Evolutionary conservation across 2,329 filamentous ascomycete genomes (phyloP).

Genomic region (Claviceps citrina): DNA sequence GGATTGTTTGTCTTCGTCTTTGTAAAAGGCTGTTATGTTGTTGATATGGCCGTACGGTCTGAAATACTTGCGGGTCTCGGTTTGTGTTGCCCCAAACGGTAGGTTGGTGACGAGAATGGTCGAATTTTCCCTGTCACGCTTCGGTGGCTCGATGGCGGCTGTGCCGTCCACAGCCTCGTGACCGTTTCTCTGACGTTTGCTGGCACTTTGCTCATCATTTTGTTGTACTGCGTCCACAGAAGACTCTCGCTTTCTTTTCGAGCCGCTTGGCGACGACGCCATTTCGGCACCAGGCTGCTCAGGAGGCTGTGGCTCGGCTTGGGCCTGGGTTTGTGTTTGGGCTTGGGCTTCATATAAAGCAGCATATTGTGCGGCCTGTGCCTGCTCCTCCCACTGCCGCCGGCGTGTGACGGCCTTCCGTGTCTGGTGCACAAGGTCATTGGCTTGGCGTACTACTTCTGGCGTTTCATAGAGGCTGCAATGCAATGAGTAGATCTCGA

Average conservation of each 20-base stretch:
- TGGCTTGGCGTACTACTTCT: constrained; percentile 55
- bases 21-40: constrained; percentile 49
- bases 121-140: constrained; percentile 81
- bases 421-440: constrained; percentile 57
- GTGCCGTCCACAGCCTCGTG: constrained; percentile 15
- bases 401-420: constrained; percentile 47
- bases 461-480: constrained; percentile 84
- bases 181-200: constrained; percentile 51
- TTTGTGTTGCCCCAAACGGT: constrained; percentile 52
- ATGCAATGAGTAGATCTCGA: constrained; percentile 60
- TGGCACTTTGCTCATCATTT: constrained; percentile 26
- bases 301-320: constrained; percentile 11
- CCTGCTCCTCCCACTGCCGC: constrained; percentile 48
- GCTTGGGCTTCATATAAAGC: constrained; percentile 19
- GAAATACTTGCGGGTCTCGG: constrained; percentile 75
- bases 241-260: constrained; percentile 63
- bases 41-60: constrained; percentile 77
- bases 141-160: constrained; percentile 26
- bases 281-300: constrained; percentile 7
- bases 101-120: constrained; percentile 70
- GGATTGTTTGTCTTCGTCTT: constrained; percentile 43
- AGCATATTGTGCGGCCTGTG: constrained; percentile 39
- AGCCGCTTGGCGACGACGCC: constrained; percentile 23
- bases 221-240: constrained; percentile 27
- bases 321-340: not conserved